Percentiles rank a stretch among this genome's conserved stretches.
Conservation (phyloP, 371 early-diverging fungal species). For the Rhizomucor miehei region DNA sequence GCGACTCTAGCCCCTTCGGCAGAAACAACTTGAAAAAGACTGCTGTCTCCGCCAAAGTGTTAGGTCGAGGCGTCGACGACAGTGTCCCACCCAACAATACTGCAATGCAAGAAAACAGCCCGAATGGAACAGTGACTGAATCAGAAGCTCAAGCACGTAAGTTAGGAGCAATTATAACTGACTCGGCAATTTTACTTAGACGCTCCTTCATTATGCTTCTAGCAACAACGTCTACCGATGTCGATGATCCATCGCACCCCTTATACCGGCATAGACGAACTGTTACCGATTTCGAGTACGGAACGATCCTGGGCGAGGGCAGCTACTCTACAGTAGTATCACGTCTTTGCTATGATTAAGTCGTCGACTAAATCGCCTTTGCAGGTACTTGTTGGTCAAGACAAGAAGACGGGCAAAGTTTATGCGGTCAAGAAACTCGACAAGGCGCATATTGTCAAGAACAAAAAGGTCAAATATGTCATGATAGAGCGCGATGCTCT, state of each 20-base stretch:
- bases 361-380: background rate
- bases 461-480: conserved; percentile 94
- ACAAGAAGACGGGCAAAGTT: conserved; percentile 58
- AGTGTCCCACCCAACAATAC: too few relatives aligned
- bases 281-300: conserved; percentile 80
- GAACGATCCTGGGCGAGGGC: conserved; percentile 87
- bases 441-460: conserved; percentile 89
- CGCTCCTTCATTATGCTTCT: background rate
- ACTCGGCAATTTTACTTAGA: too few relatives aligned
- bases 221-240: conserved; percentile 22
- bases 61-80: too few relatives aligned
- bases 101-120: too few relatives aligned
- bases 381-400: conserved; percentile 71
- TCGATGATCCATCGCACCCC: conserved; percentile 45
- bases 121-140: too few relatives aligned
- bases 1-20: too few relatives aligned
- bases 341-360: background rate
- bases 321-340: conserved; percentile 89
- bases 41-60: too few relatives aligned
- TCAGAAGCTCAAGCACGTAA: too few relatives aligned
- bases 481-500: conserved; percentile 90
- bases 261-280: conserved; percentile 33
- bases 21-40: too few relatives aligned
- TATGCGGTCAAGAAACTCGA: conserved; percentile 95
- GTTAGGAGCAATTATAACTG: too few relatives aligned